Evolutionary conservation across 257 asterid species (phyloP).

Genomic region (Phtheirospermum japonicum): DNA sequence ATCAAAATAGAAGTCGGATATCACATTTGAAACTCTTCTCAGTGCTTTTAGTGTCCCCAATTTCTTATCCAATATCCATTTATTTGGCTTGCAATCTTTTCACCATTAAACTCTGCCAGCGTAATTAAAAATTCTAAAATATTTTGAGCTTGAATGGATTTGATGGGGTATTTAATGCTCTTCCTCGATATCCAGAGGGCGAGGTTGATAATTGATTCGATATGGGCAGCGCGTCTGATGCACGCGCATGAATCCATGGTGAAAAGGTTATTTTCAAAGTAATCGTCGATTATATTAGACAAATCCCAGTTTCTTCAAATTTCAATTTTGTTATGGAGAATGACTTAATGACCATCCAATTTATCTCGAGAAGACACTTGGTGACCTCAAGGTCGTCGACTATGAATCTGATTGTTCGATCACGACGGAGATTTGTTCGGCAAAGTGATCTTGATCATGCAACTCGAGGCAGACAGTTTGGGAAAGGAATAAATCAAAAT

Average conservation of each 20-base stretch:
- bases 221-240: slow-evolving; percentile 51
- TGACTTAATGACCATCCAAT: slow-evolving; percentile 61
- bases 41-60: slow-evolving; percentile 46
- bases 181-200: slow-evolving; percentile 49
- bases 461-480: no score
- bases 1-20: no score
- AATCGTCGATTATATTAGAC: slow-evolving; percentile 67
- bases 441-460: no score
- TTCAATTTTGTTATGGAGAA: slow-evolving; percentile 51
- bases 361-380: slow-evolving; percentile 63
- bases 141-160: slow-evolving; percentile 63
- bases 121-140: slow-evolving; percentile 44
- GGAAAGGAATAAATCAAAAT: no score
- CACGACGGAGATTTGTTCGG: no score
- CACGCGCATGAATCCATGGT: slow-evolving; percentile 69
- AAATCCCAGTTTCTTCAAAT: slow-evolving; percentile 65
- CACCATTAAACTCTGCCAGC: slow-evolving; percentile 45
- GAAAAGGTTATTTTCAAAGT: slow-evolving; percentile 63
- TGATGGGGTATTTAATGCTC: slow-evolving; percentile 49
- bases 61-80: slow-evolving; percentile 48
- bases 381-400: slow-evolving; percentile 67
- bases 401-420: slow-evolving; percentile 68
- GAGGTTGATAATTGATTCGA: slow-evolving; percentile 55
- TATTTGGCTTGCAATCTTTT: slow-evolving; percentile 45
- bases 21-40: slow-evolving; percentile 60